A percentile compares a stretch with the other conserved stretches of the same genome.
phyloP scores from a whole-genome alignment of 805 yeast genomes.

The Schwanniomyces pseudopolymorphus region DNA sequence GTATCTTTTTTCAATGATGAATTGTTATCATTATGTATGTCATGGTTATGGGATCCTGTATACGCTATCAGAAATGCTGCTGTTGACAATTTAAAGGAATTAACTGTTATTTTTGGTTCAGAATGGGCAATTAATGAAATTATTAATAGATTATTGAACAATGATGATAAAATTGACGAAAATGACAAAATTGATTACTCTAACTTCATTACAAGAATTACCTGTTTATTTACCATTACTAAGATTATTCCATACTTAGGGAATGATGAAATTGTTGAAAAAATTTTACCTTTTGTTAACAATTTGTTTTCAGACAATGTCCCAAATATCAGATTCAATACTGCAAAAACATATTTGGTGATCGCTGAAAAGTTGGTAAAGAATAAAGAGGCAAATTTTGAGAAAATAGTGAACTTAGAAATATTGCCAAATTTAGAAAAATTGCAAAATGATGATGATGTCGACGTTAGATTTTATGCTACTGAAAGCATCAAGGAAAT shows the following conservation, averaged over 20 bases:
- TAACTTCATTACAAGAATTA: conserved; percentile 88
- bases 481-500: conserved; percentile 47
- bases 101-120: conserved; percentile 86
- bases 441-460: conserved; percentile 71
- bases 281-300: conserved; percentile 77
- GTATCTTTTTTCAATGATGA: conserved; percentile 91
- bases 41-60: conserved; percentile 99
- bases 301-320: conserved; percentile 76
- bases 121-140: conserved; percentile 90
- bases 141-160: conserved; percentile 65
- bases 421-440: conserved; percentile 66
- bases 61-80: conserved; percentile 97
- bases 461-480: conserved; percentile 88
- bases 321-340: conserved; percentile 94
- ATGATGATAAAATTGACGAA: conserved; percentile 22
- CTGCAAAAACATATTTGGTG: conserved; percentile 76
- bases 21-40: conserved; percentile 83
- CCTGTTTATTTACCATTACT: conserved; percentile 86
- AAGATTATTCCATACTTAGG: conserved; percentile 72
- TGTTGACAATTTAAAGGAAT: conserved; percentile 72
- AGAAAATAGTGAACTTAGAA: conserved; percentile 35
- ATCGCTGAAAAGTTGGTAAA: conserved; percentile 53
- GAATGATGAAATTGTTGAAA: conserved; percentile 53
- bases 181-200: conserved; percentile 47
- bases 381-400: conserved; percentile 18